Conservation (phyloP, 768 basidiomycete genomes). For the Leccinum rimulosum region DNA sequence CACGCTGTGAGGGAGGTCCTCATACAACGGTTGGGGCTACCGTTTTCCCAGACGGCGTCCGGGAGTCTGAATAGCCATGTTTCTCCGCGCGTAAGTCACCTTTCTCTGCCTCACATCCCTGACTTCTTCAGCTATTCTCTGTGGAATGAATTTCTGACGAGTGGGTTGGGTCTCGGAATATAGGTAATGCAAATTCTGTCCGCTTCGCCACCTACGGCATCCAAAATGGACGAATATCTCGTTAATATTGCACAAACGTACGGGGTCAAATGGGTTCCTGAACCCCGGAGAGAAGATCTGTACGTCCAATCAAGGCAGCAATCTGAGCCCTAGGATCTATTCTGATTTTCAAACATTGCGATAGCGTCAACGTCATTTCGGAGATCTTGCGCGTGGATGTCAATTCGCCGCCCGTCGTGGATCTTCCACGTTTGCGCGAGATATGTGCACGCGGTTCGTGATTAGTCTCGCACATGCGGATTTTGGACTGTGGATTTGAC, state of each 20-base stretch:
- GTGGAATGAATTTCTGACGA: conserved; percentile 2
- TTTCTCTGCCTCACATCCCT: not conserved
- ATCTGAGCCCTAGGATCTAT: not conserved
- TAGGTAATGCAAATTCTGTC: conserved; percentile 54
- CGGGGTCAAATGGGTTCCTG: conserved; percentile 60
- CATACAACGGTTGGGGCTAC: conserved; percentile 51
- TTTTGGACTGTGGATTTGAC: not conserved
- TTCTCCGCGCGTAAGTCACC: conserved; percentile 43
- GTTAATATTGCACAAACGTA: conserved; percentile 50
- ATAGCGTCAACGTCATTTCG: conserved; percentile 54
- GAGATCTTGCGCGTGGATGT: conserved; percentile 52
- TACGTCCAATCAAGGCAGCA: conserved; percentile 29
- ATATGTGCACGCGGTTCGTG: conserved; percentile 61
- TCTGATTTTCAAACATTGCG: conserved; percentile 1
- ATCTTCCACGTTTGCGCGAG: conserved; percentile 52
- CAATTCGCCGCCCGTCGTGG: conserved; percentile 46
- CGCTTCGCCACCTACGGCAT: conserved; percentile 52
- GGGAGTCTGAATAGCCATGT: conserved; percentile 53
- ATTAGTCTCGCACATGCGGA: not conserved
- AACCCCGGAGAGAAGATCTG: conserved; percentile 61
- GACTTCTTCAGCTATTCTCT: not conserved
- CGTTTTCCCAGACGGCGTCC: conserved; percentile 53
- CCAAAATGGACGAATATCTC: conserved; percentile 55
- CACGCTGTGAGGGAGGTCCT: conserved; percentile 52
- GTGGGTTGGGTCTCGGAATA: not conserved